Base-by-base conservation (phyloP, 78 protist genomes). In the Guillardia theta region DNA sequence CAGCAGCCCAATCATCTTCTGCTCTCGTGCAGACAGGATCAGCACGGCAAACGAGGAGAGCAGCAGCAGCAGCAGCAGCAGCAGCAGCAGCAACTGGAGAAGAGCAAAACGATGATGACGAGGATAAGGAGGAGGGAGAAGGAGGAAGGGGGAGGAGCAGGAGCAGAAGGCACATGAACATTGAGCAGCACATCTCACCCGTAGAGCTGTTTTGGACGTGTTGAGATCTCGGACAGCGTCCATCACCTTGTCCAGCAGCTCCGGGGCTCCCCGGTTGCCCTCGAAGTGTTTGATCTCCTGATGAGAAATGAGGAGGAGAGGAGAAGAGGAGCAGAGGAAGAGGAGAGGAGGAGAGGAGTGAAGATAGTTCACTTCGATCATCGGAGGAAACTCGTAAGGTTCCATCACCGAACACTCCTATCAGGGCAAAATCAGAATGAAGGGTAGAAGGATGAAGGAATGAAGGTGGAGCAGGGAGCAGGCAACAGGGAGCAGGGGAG, bases 1-100 rank as follows among this genome's bases (percentile, higher is more conserved):
- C 83, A 70, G 83, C 46, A 70, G 83, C 83, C 22, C 83, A 36
- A 70, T 70, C 83, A 70, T 70, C 41, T 70, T 70, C 70, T 58
- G 70, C 70, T 27, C 27, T n/a, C 70, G 2, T 30, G 1, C 70
- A 58, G 6, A 8, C 70, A 50, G 30, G 58, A 19, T 15, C 30
- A 19, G 30, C 10, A 15, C 58, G 15, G 58, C 58, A 15, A 50
- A 10, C 58, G 15, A 10, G 58, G 58, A 10, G 58, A 10, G 58
- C 58, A 50, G 30, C 58, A 10, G 15, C 58, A 50, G 58, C 58
- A 15, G 15, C 58, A 15, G 58, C 58, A 15, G 30, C 58, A 15
- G 30, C 58, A 50, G 58, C 58, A 15, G 30, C 58, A 50, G 10
- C 58, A 50, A 15, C 15, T 15, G 10, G 58, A 10, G 15, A 19